Base-by-base conservation (phyloP, 2,329 filamentous ascomycete genomes). In the Gaeumannomyces tritici region DNA sequence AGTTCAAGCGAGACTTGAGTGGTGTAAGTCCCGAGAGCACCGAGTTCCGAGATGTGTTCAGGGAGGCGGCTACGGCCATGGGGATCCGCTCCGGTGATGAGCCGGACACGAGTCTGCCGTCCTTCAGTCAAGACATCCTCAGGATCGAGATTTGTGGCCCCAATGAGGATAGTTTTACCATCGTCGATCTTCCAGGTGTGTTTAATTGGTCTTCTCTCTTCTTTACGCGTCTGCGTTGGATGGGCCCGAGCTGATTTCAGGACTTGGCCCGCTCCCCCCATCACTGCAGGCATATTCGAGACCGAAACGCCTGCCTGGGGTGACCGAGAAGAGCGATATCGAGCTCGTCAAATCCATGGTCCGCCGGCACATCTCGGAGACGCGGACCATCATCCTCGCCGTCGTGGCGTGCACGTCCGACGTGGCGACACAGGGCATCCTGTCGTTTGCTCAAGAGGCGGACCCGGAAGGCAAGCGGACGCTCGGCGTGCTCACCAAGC, bases 401-500 rank as follows among this genome's bases (percentile, higher is more conserved):
- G 78, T 82, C 0, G 65, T 77, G 28, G 68, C 72, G 0, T 71
- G 70, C 64, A 73, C 73, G 51, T 68, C 72, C 1, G 75, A 77
- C 57, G 69, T 70, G 15, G 73, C 74, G 0, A 76, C 73, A 0
- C 72, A 77, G 57, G 70, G 71, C 26, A 71, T 77, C 21, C 62
- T 77, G 21, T 71, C 73, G 59, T 64, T 76, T 9, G 75, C 75
- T 0, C 73, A 70, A 26, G 63, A 69, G 21, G 71, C 67, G 4
- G 80, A 82, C 21, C 72, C 75, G 0, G 62, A 72, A 0, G 78
- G 79, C 0, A 65, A 69, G 9, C 64, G 79, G 0, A 82, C 79
- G 0, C 65, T 81, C 2, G 77, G 75, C 0, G 75, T 81, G 0
- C 73, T 87, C 1, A 88, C 84, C 0, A 87, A 87, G 66, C 80